Conservation (phyloP, 345 rosid species). For the Salix purpurea region DNA sequence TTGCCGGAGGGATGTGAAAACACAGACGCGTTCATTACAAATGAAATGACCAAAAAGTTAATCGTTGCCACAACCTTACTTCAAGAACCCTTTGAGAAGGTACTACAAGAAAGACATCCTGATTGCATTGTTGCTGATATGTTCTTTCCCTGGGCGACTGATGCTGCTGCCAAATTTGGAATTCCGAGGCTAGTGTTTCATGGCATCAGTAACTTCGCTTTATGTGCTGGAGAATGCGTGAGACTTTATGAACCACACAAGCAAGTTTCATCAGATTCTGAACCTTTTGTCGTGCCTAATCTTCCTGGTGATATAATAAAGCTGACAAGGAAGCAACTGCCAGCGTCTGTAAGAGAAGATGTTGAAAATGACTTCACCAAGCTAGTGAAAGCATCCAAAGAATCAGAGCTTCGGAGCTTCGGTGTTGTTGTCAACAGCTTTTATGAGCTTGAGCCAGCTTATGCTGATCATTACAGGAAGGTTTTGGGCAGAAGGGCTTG, state of each 20-base stretch:
- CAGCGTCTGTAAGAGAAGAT: neutral
- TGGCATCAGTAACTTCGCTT: slow-evolving; percentile 30
- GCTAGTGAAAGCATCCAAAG: slow-evolving; percentile 18
- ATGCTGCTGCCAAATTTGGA: slow-evolving; percentile 20
- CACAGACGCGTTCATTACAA: neutral
- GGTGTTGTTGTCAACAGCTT: slow-evolving; percentile 69
- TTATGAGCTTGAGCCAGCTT: slow-evolving; percentile 62
- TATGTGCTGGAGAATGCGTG: neutral
- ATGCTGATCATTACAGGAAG: slow-evolving; percentile 39
- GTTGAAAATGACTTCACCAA: slow-evolving; percentile 11
- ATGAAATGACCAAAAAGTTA: neutral
- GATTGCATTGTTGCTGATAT: slow-evolving; percentile 29
- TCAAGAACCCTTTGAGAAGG: slow-evolving; percentile 25
- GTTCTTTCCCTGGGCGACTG: slow-evolving; percentile 33
- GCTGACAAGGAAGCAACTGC: slow-evolving; percentile 16
- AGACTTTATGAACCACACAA: slow-evolving; percentile 16
- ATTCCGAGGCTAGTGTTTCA: slow-evolving; percentile 39
- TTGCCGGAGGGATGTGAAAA: slow-evolving; percentile 18
- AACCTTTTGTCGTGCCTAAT: slow-evolving; percentile 26
- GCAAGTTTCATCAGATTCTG: slow-evolving; percentile 26
- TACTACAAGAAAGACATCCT: slow-evolving; percentile 18
- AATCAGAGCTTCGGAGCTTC: slow-evolving; percentile 44
- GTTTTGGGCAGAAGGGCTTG: slow-evolving; percentile 47
- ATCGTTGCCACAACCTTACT: slow-evolving; percentile 9
- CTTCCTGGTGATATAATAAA: slow-evolving; percentile 32